Evolutionary conservation across 139 green algal species (phyloP), one percentile per base, ranked within the genome.

Genomic region (Tetratostichococcus sp.): DNA sequence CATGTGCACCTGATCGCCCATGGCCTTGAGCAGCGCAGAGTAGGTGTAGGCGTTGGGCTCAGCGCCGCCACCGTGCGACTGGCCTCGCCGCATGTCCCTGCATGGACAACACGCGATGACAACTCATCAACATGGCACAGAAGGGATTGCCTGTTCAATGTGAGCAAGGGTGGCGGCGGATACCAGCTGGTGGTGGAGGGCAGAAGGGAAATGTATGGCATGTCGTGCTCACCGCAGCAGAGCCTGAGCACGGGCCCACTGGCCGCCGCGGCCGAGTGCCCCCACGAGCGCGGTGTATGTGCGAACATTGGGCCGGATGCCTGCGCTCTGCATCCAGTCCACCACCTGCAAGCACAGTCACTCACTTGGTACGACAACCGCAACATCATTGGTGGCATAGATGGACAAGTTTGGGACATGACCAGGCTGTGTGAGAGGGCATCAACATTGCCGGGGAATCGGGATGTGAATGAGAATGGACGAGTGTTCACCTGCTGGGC

Each of bases 21-120:
- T 78, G 23, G 81, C 50, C 81, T 94, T 93, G 26, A 97, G 75
- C 68, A 96, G 78, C 0, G 89, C 82, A 30, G 82, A 89, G 77
- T 94, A 95, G 2, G 90, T 96, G 81, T 94, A 96, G 5, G 90
- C 88, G 72, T 97, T 97, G 67, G 92, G 92, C 80, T 89, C 79
- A 50, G 93, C 83, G 31, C 79, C 75, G 31, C 79, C 77, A 71
- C 89, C 88, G 76, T 78, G 87, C 5, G 59, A 35, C 39, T 69
- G 65, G 6, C 58, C 42, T 0, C 8, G 30, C 65, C 86, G 78
- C 90, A 97, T 96, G 34, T 71, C 69, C 34, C 39, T 50, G 39
- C 39, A 50, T 21, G n/a, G 6, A 50, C 39, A 50, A 11, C 39
- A 50, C 39, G 8, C 8, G 6, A 11, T 21, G 11, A 11, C 39